Base-by-base conservation (phyloP, 73 alveolate species). In the Uronychia binucleata region DNA sequence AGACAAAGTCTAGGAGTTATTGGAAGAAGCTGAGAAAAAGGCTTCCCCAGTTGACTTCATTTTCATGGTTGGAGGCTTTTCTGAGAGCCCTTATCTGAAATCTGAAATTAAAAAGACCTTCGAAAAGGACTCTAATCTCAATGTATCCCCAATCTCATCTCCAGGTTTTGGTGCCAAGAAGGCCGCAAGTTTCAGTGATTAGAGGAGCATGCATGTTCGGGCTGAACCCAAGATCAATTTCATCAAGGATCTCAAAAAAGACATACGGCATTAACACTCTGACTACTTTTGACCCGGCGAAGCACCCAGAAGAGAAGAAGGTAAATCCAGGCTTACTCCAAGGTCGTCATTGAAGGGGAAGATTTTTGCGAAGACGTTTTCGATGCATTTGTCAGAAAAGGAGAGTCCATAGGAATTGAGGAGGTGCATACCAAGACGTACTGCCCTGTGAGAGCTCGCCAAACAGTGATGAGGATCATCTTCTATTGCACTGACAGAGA, bases 191-290 rank as follows among this genome's bases (percentile, higher is more conserved):
- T 27, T 94, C 99, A 60, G 99, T 98, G 11, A 97, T 98, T 59
- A 87, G 99, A 91, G 99, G 99, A 1, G 99, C 99, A 5, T 97
- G 99, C 80, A 91, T 98, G 97, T 98, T 95, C 90, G 99, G 99
- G n/a, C 88, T 98, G 32, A 96, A 96, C 78, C 99, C 99, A 34
- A 86, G 99, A 85, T 94, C 98, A 74, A 98, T 98, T 80, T 89
- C 99, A n/a, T 91, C 98, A 46, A 79, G 99, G 58, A 98, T 98
- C 57, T 98, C 99, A 0, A 98, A 98, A 91, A 95, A 93, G 91
- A 98, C 99, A 0, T 98, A 98, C 90, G 99, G 99, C 46, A 98
- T 98, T 57, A 98, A 98, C 87, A 98, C 99, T 11, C 86, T 98
- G 85, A 98, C 99, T 33, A 97, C 99, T 0, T 98, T 94, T 93